These are phyloP conservation scores for Colletotrichum cuscutae DNA, from an alignment of 2,329 filamentous ascomycete genomes.

Conservation along the genomic window DNA sequence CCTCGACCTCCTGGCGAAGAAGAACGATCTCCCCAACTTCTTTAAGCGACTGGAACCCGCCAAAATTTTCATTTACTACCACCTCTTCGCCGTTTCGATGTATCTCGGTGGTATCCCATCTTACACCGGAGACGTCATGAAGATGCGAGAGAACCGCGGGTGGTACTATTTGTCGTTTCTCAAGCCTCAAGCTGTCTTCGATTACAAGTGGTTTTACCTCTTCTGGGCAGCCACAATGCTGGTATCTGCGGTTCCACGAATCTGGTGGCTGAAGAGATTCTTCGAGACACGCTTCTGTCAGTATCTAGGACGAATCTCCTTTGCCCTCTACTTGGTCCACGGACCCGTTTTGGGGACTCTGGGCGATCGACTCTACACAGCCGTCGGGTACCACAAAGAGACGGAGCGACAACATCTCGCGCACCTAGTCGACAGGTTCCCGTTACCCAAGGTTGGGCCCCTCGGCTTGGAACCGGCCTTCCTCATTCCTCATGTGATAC, in stretches of 20 bases:
- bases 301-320: conserved; percentile 70
- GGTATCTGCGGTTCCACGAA: conserved; percentile 48
- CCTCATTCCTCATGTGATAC: conserved; percentile 66
- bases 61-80: conserved; percentile 60
- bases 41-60: conserved; percentile 56
- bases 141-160: conserved; percentile 19
- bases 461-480: conserved; percentile 71
- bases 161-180: conserved; percentile 48
- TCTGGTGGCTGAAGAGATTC: conserved; percentile 52
- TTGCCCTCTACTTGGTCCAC: conserved; percentile 70
- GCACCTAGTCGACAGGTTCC: conserved; percentile 66
- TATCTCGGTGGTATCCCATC: conserved; percentile 43
- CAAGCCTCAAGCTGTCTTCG: conserved; percentile 73
- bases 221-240: conserved; percentile 49
- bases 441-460: conserved; percentile 64
- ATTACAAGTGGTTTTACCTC: conserved; percentile 56
- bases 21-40: conserved; percentile 60
- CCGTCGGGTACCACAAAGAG: conserved; percentile 64
- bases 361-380: conserved; percentile 69
- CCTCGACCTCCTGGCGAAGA: conserved; percentile 51
- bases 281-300: conserved; percentile 62
- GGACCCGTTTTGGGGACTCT: conserved; percentile 61
- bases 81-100: conserved; percentile 47
- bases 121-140: conserved; percentile 11
- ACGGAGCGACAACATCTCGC: conserved; percentile 61